These are phyloP conservation scores for Botrytis tulipae DNA, from an alignment of 2,329 filamentous ascomycete genomes.

Conservation along the genomic window DNA sequence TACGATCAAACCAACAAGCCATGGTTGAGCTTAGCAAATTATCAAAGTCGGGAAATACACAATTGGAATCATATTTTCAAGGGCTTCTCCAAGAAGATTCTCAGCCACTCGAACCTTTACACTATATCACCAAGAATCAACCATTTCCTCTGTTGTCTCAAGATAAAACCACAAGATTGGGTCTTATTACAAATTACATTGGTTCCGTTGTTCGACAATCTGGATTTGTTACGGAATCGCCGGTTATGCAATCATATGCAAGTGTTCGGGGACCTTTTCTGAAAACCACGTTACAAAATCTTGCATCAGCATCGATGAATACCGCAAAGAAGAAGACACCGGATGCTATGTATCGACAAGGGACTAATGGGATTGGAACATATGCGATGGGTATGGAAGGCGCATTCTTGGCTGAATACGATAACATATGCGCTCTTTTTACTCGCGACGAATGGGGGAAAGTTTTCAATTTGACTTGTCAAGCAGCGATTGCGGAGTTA, in stretches of 20 bases:
- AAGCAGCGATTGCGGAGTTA: conserved; percentile 75
- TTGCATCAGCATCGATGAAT: conserved; percentile 82
- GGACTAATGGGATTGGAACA: conserved; percentile 86
- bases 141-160: conserved; percentile 79
- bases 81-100: conserved; percentile 76
- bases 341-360: conserved; percentile 81
- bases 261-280: conserved; percentile 86
- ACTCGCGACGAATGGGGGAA: conserved; percentile 78
- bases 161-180: conserved; percentile 72
- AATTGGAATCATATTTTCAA: conserved; percentile 82
- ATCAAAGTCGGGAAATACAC: conserved; percentile 73
- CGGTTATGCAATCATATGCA: conserved; percentile 78
- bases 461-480: conserved; percentile 76
- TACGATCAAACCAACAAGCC: conserved; percentile 87
- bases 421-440: conserved; percentile 87
- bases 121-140: conserved; percentile 86
- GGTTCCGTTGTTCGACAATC: conserved; percentile 54
- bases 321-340: conserved; percentile 74
- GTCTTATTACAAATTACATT: conserved; percentile 78
- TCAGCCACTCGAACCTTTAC: conserved; percentile 79
- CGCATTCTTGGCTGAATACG: conserved; percentile 83
- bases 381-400: conserved; percentile 87
- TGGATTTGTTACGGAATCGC: conserved; percentile 56
- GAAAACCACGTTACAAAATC: conserved; percentile 75
- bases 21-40: conserved; percentile 76